Evolutionary conservation across 164 flowering plant species (phyloP).

Genomic region (Nymphaea colorata): DNA sequence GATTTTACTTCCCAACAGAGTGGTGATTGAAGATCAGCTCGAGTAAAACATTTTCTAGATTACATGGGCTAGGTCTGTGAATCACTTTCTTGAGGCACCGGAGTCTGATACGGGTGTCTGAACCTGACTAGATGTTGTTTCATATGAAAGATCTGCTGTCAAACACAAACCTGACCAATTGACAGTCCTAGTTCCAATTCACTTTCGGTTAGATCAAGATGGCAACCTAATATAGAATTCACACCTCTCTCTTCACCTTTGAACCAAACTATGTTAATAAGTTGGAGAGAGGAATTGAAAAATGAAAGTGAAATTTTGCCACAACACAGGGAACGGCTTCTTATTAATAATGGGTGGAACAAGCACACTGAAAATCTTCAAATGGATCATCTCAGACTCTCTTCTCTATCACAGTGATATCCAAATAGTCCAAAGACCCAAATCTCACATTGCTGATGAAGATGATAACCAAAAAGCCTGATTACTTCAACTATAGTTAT

Average conservation of each 20-base stretch:
- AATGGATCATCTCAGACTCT: neutral
- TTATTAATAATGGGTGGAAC: neutral
- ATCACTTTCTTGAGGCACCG: neutral
- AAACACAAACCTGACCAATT: too few species aligned
- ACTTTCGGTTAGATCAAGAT: neutral
- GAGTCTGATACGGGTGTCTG: too few species aligned
- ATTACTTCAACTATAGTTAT: neutral
- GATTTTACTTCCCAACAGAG: too few species aligned
- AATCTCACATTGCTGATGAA: neutral
- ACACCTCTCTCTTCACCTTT: too few species aligned
- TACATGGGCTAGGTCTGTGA: neutral
- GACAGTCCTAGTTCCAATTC: neutral
- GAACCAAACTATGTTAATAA: too few species aligned
- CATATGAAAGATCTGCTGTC: neutral
- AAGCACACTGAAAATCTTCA: neutral
- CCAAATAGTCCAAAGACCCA: neutral
- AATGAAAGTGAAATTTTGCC: neutral
- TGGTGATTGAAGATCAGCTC: neutral
- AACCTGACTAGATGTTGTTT: too few species aligned
- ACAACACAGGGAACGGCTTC: too few species aligned
- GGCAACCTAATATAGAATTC: too few species aligned
- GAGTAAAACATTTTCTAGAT: neutral
- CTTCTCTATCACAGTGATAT: neutral
- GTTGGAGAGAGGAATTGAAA: too few species aligned
- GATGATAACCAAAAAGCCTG: neutral